Conservation (phyloP, 768 basidiomycete species). For the Dentipellis sp. region DNA sequence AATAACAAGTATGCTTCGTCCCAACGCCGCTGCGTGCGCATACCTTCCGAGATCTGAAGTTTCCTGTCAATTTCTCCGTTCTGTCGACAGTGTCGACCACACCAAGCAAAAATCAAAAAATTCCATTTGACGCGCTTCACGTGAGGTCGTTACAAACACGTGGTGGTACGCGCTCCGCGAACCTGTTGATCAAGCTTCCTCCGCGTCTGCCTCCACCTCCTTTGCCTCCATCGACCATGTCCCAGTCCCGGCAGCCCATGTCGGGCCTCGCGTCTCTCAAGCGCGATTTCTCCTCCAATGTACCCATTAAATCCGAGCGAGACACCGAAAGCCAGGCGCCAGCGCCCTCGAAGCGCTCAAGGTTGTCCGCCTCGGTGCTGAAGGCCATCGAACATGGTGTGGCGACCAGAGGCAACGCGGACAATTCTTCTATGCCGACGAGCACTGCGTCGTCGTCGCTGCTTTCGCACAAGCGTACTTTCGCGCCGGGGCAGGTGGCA, state of each 20-base stretch:
- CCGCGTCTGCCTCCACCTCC: neutral
- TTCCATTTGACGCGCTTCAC: neutral
- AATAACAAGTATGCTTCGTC: too few species aligned
- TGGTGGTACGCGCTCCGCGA: neutral
- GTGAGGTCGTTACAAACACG: neutral
- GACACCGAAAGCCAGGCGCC: constrained; percentile 33
- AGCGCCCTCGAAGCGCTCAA: constrained; percentile 28
- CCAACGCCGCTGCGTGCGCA: too few species aligned
- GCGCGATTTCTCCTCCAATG: constrained; percentile 50
- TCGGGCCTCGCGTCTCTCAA: constrained; percentile 56
- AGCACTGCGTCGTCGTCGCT: constrained; percentile 2
- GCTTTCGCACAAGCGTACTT: constrained; percentile 16
- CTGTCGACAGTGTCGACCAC: too few species aligned
- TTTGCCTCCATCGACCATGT: neutral
- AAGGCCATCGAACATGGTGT: constrained; percentile 13
- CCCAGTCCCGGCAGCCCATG: constrained; percentile 17
- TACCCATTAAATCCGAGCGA: constrained; percentile 13
- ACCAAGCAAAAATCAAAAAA: too few species aligned
- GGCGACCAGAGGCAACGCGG: constrained; percentile 6
- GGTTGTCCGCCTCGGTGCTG: constrained; percentile 11
- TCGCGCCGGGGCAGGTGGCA: constrained; percentile 1
- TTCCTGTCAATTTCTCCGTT: too few species aligned
- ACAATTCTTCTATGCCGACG: neutral
- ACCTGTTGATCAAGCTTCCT: neutral
- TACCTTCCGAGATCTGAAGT: too few species aligned